Base-by-base conservation (phyloP, 306 rosid species). In the Arachis hypogaea region DNA sequence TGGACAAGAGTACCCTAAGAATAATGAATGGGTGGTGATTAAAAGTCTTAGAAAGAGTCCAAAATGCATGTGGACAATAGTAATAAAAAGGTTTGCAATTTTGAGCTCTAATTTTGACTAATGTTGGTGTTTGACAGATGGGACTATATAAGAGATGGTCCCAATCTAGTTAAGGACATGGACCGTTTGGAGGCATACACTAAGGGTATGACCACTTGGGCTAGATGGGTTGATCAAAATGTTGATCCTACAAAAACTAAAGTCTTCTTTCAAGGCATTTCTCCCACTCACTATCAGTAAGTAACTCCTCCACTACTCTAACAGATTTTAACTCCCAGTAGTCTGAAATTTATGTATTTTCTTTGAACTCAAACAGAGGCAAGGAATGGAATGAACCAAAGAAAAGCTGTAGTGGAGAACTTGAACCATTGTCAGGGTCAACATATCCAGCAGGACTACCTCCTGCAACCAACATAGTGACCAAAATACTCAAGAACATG, bases 201-300 rank as follows among this genome's bases (percentile, higher is more conserved):
- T 4, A 94, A 84, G 69, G 99, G 99, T 33, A 33, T 94, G 68
- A 88, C 43, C 28, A 94, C 99, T 46, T 94, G 99, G 99, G 97
- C 87, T 16, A 83, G 71, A 55, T 94, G 99, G 99, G 93, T 94
- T 59, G 93, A 94, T 78, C 85, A 49, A 18, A 89, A 92, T 58
- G 88, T 94, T n/a, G 85, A 94, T 59, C 74, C 97, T 38, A 9
- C 89, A 56, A 85, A 81, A 69, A 94, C 99, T 59, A 89, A 82
- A 77, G 89, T 88, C 30, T 87, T 92, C 90, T 92, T 94, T 74
- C 99, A 94, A 64, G 97, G 97, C 60, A 90, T 94, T 69, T 94
- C 99, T 71, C 99, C 99, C 6, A 94, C 99, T 43, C 99, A 94
- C 75, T 92, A 89, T 69, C 76, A 65, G 99, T 94, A 87, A 92